phyloP scores from a whole-genome alignment of 202 grass and related monocot species.

The Dendrocalamus latiflorus region DNA sequence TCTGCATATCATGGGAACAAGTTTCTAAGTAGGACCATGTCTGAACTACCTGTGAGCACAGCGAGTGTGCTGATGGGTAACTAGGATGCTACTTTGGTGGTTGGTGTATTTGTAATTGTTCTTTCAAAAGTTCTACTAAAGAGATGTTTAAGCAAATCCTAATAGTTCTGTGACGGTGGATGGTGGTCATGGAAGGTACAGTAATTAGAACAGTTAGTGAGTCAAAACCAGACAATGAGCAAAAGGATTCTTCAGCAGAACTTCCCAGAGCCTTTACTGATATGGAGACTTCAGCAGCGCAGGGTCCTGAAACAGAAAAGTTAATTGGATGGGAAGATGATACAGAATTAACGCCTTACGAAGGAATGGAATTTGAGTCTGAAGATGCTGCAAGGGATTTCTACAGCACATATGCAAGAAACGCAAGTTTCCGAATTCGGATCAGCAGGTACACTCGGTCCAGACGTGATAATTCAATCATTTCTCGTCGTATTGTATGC shows the following conservation, averaged over 20 bases:
- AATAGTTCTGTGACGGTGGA: background rate
- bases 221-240: slow-evolving; percentile 19
- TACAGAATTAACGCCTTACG: slow-evolving; percentile 55
- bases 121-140: background rate
- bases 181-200: slow-evolving; percentile 27
- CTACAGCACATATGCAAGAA: slow-evolving; percentile 70
- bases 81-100: background rate
- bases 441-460: slow-evolving; percentile 74
- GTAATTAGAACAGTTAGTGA: slow-evolving; percentile 10
- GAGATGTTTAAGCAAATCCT: background rate
- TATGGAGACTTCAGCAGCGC: slow-evolving; percentile 15
- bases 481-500: slow-evolving; percentile 87
- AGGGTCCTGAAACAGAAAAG: slow-evolving; percentile 25
- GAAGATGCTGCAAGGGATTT: slow-evolving; percentile 81
- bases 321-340: slow-evolving; percentile 46
- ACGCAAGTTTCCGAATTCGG: slow-evolving; percentile 63
- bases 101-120: slow-evolving; percentile 5
- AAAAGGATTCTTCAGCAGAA: background rate
- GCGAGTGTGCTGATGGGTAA: background rate
- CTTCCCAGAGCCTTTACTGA: too few species aligned
- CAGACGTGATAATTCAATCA: slow-evolving; percentile 76
- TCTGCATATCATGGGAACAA: background rate
- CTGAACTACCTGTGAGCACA: background rate
- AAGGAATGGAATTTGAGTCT: slow-evolving; percentile 89
- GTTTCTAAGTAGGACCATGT: background rate